Evolutionary conservation across 73 alveolate species (phyloP).

Genomic region (Stentor roeselii): DNA sequence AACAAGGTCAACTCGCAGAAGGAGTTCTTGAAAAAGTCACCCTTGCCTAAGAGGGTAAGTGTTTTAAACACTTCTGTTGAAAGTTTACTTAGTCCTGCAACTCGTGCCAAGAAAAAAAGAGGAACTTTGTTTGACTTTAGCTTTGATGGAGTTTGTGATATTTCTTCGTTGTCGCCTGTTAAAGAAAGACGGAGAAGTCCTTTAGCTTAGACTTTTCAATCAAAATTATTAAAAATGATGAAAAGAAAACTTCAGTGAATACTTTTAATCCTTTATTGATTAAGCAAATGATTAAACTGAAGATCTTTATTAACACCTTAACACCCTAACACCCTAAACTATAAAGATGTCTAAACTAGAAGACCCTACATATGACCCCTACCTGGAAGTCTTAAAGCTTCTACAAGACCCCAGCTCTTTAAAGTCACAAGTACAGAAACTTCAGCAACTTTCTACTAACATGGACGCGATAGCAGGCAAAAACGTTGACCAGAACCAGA

Average conservation of each 20-base stretch:
- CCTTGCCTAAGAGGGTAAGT: not conserved
- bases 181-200: not conserved
- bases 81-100: not conserved
- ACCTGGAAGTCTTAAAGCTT: not conserved
- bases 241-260: too few species aligned
- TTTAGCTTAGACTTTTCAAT: too few species aligned
- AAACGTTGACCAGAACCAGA: conserved; percentile 5
- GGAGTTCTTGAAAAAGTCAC: not conserved
- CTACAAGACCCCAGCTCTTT: not conserved
- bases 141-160: not conserved
- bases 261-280: too few species aligned
- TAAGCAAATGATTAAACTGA: too few species aligned
- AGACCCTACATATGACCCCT: not conserved
- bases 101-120: not conserved
- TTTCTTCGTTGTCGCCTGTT: not conserved
- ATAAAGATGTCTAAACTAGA: too few species aligned
- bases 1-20: not conserved
- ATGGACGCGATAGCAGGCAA: not conserved
- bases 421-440: not conserved
- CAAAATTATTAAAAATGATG: too few species aligned
- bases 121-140: not conserved
- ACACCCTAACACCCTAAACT: too few species aligned
- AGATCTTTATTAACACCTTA: too few species aligned
- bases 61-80: not conserved
- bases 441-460: not conserved